phyloP scores from a whole-genome alignment of 805 yeast genomes.

The Suhomyces xylopsoci region DNA sequence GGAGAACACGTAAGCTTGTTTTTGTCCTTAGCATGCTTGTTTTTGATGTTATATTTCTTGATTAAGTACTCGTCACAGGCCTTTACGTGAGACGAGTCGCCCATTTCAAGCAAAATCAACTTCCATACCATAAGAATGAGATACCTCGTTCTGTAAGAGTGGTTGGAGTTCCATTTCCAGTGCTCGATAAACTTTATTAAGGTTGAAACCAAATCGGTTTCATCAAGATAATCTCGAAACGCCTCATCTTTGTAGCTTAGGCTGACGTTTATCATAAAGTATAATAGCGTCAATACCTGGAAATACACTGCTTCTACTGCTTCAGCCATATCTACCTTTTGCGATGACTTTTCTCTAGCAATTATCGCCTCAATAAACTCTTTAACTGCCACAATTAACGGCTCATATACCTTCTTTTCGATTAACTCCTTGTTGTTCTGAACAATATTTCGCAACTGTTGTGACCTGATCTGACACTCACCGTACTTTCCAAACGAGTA shows the following conservation, averaged over 20 bases:
- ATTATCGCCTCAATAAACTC: neutral
- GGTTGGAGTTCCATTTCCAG: constrained; percentile 58
- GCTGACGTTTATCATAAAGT: constrained; percentile 28
- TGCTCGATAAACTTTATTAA: constrained; percentile 54
- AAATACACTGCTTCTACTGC: constrained; percentile 16
- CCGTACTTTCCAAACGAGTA: constrained; percentile 25
- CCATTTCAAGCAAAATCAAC: constrained; percentile 58
- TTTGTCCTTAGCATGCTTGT: constrained; percentile 18
- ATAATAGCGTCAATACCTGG: constrained; percentile 31
- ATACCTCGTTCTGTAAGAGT: constrained; percentile 50
- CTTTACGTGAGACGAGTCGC: constrained; percentile 43
- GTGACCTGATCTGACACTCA: constrained; percentile 7
- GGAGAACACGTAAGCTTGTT: constrained; percentile 61
- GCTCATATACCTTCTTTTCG: constrained; percentile 1
- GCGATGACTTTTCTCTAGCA: neutral
- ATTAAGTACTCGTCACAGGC: constrained; percentile 47
- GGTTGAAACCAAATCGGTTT: constrained; percentile 39
- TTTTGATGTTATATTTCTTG: constrained; percentile 35
- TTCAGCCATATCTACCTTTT: neutral
- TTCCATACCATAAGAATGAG: constrained; percentile 54
- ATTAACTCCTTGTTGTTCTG: constrained; percentile 8
- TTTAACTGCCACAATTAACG: neutral
- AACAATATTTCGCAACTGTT: constrained; percentile 16
- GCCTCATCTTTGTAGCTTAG: constrained; percentile 6
- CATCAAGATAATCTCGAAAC: constrained; percentile 20